phyloP scores from a whole-genome alignment of 192 early-diverging fungal species.

The Coemansia sp. region DNA sequence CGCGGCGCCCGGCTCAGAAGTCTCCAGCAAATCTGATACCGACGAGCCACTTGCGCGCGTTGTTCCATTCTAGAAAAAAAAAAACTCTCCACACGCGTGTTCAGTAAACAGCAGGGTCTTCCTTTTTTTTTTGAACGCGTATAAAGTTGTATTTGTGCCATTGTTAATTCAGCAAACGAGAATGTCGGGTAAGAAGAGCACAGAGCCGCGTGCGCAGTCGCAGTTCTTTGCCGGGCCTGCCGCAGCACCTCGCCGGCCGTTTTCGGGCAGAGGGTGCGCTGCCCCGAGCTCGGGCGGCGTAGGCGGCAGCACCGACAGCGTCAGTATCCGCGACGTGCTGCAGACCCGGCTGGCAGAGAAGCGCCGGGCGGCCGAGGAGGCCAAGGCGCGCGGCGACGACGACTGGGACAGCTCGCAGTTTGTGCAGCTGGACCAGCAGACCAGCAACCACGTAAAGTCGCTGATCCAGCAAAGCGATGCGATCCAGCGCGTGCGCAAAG shows the following conservation, averaged over 20 bases:
- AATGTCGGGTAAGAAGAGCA: conserved; percentile 44
- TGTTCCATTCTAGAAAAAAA: neutral
- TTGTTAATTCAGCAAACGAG: neutral
- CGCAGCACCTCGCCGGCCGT: conserved; percentile 3
- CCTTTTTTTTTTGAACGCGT: conserved; percentile 4
- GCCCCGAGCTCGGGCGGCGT: neutral
- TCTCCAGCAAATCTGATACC: neutral
- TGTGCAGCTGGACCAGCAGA: conserved; percentile 55
- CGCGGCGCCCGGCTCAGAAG: conserved; percentile 2
- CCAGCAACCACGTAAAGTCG: conserved; percentile 53
- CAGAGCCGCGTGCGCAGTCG: conserved; percentile 40
- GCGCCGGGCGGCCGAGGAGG: conserved; percentile 23
- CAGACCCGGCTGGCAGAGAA: conserved; percentile 37
- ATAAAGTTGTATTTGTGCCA: neutral
- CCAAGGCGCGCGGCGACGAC: conserved; percentile 38
- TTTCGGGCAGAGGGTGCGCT: neutral
- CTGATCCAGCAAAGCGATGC: conserved; percentile 62
- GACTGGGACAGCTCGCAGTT: conserved; percentile 51
- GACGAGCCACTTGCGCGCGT: conserved; percentile 32
- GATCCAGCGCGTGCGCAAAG: conserved; percentile 76
- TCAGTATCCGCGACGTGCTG: conserved; percentile 48
- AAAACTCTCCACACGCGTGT: conserved; percentile 1
- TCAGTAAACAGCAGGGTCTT: neutral
- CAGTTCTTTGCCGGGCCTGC: conserved; percentile 43
- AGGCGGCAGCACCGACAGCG: conserved; percentile 8